phyloP scores from a whole-genome alignment of 225 moss, liverwort and hornwort genomes.

The Marchantia polymorpha region DNA sequence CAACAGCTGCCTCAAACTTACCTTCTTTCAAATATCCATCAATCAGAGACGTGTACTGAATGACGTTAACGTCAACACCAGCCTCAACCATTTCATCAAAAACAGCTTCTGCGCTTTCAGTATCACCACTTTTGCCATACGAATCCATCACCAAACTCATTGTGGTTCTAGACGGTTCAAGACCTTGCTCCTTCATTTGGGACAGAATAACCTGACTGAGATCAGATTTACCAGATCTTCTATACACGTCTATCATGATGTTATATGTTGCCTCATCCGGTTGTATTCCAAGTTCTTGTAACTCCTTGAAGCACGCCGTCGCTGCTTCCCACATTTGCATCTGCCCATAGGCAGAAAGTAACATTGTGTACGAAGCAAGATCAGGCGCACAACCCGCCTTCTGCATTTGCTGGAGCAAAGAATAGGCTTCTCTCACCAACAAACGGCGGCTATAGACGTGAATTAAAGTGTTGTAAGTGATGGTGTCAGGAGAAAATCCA shows the following conservation, averaged over 20 bases:
- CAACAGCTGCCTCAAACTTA: slow-evolving; percentile 57
- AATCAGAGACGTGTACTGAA: slow-evolving; percentile 59
- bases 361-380: slow-evolving; percentile 43
- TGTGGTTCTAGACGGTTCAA: slow-evolving; percentile 44
- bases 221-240: slow-evolving; percentile 46
- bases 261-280: slow-evolving; percentile 37
- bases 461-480: slow-evolving; percentile 53
- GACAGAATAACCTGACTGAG: slow-evolving; percentile 33
- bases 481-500: slow-evolving; percentile 46
- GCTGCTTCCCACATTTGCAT: slow-evolving; percentile 57
- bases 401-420: slow-evolving; percentile 48
- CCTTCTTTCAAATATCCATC: slow-evolving; percentile 65
- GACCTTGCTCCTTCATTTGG: slow-evolving; percentile 38
- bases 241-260: slow-evolving; percentile 46
- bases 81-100: slow-evolving; percentile 38
- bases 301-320: slow-evolving; percentile 33
- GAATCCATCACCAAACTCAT: slow-evolving; percentile 56
- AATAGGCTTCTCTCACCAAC: slow-evolving; percentile 44
- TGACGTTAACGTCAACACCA: slow-evolving; percentile 39
- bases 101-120: slow-evolving; percentile 43
- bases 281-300: slow-evolving; percentile 36
- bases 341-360: slow-evolving; percentile 48
- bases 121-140: slow-evolving; percentile 45
- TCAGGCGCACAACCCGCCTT: slow-evolving; percentile 46
- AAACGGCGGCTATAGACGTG: slow-evolving; percentile 45